Conservation (phyloP, 441 rosid genomes). For the Populus hybrid region DNA sequence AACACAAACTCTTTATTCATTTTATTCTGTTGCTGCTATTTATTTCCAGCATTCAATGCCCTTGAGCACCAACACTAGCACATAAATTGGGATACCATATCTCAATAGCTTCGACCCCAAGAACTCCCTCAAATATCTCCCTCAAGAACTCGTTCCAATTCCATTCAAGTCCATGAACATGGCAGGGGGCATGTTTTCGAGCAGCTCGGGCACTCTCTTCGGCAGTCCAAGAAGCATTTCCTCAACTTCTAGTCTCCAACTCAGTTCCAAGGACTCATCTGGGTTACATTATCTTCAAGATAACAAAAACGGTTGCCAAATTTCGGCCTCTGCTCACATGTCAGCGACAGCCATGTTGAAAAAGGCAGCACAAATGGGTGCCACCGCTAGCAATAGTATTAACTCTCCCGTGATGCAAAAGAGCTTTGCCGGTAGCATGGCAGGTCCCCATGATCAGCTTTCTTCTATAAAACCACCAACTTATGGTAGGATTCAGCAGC, state of each 20-base stretch:
- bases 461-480: slow-evolving; percentile 29
- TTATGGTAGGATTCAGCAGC: slow-evolving; percentile 27
- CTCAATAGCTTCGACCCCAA: slow-evolving; percentile 43
- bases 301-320: slow-evolving; percentile 29
- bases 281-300: slow-evolving; percentile 50
- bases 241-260: slow-evolving; percentile 54
- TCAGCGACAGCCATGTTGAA: slow-evolving; percentile 58
- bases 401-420: slow-evolving; percentile 73
- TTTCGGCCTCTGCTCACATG: slow-evolving; percentile 38
- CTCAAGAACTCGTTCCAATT: slow-evolving; percentile 49
- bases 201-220: slow-evolving; percentile 45
- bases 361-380: slow-evolving; percentile 65
- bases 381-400: slow-evolving; percentile 54
- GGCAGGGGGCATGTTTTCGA: slow-evolving; percentile 58
- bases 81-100: slow-evolving; percentile 37
- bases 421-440: slow-evolving; percentile 46
- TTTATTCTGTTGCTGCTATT: too few relatives aligned
- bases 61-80: slow-evolving; percentile 14
- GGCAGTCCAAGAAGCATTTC: slow-evolving; percentile 42
- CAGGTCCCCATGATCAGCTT: slow-evolving; percentile 39
- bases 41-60: slow-evolving; percentile 20
- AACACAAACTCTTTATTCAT: too few relatives aligned
- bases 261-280: slow-evolving; percentile 45
- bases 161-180: slow-evolving; percentile 57
- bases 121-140: slow-evolving; percentile 46